Conservation (phyloP, 2,329 filamentous ascomycete species). For the Pseudogymnoascus verrucosus region DNA sequence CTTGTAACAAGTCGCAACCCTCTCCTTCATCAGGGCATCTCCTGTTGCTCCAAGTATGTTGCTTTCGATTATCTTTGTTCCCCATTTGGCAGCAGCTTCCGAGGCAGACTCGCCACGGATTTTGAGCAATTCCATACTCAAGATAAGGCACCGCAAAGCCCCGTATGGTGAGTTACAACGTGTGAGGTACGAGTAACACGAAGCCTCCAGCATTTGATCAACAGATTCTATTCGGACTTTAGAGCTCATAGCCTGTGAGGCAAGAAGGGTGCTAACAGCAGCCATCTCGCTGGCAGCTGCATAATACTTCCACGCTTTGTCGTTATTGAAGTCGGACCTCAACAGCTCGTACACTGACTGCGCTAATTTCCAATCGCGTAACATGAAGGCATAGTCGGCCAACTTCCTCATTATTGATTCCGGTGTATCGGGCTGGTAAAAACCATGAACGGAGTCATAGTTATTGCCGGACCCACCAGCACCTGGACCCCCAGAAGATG, state of each 20-base stretch:
- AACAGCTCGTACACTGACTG: conserved; percentile 88
- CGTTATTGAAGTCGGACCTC: conserved; percentile 80
- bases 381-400: conserved; percentile 93
- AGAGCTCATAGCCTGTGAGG: conserved; percentile 60
- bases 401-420: conserved; percentile 91
- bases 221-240: conserved; percentile 75
- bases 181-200: conserved; percentile 86
- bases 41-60: conserved; percentile 67
- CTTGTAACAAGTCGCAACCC: conserved; percentile 76
- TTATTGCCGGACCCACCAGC: conserved; percentile 51
- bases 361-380: conserved; percentile 90
- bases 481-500: conserved; percentile 46
- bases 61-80: conserved; percentile 68
- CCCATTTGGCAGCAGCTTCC: conserved; percentile 85
- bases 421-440: conserved; percentile 73
- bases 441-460: conserved; percentile 70
- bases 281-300: conserved; percentile 95
- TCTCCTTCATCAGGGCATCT: conserved; percentile 76
- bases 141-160: conserved; percentile 65
- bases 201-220: conserved; percentile 80
- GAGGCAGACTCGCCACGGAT: conserved; percentile 70
- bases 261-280: conserved; percentile 72
- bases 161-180: conserved; percentile 74
- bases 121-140: conserved; percentile 75
- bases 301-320: conserved; percentile 95